These are phyloP conservation scores for Kandelia obovata DNA, from an alignment of 345 rosid species.

Conservation along the genomic window DNA sequence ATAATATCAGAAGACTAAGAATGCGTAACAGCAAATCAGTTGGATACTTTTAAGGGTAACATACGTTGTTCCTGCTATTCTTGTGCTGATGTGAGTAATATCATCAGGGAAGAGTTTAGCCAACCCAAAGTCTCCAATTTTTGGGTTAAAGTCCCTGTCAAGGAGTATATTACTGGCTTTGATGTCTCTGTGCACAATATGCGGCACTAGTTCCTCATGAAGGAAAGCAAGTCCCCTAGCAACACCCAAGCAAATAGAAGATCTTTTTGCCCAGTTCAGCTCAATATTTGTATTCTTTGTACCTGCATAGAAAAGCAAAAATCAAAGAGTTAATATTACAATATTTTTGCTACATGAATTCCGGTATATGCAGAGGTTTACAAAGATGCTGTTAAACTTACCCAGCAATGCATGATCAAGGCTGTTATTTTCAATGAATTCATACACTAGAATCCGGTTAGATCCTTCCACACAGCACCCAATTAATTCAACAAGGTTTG, in stretches of 20 bases:
- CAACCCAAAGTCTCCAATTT: constrained; percentile 94
- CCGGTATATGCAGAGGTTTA: neutral
- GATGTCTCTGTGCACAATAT: constrained; percentile 89
- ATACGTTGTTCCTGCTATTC: constrained; percentile 95
- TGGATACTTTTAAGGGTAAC: constrained; percentile 20
- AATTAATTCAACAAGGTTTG: constrained; percentile 76
- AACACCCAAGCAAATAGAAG: constrained; percentile 75
- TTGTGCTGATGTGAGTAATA: constrained; percentile 90
- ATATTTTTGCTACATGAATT: neutral
- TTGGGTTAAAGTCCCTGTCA: constrained; percentile 68
- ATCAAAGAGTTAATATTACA: neutral
- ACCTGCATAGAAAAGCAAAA: constrained; percentile 36
- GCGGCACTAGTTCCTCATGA: constrained; percentile 81
- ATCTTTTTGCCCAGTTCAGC: constrained; percentile 74
- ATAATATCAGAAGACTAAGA: neutral
- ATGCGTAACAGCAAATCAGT: neutral
- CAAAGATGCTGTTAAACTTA: constrained; percentile 13
- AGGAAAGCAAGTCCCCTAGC: constrained; percentile 83
- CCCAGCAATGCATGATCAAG: constrained; percentile 68
- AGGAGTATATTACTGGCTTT: constrained; percentile 94
- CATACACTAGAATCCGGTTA: constrained; percentile 75
- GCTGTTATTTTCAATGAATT: constrained; percentile 77
- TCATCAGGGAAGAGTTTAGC: constrained; percentile 95
- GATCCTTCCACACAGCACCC: constrained; percentile 74
- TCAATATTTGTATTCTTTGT: constrained; percentile 35